Evolutionary conservation across 1,139 yeast species (phyloP).

Genomic region (Nakaseomyces bracarensis): DNA sequence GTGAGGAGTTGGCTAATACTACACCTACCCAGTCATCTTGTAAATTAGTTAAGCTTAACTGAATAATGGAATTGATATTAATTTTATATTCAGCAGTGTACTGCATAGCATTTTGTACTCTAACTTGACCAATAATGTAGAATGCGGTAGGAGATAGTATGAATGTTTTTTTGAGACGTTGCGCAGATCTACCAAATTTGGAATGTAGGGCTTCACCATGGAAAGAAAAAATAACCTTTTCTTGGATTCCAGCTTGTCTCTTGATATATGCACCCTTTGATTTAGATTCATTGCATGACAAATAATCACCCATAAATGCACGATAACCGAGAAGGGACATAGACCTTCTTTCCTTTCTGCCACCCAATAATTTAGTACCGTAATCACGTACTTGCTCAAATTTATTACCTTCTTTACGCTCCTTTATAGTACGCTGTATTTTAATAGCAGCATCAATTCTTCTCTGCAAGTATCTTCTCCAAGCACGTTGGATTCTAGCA

Average conservation of each 20-base stretch:
- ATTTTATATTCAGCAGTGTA: slow-evolving; percentile 59
- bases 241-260: slow-evolving; percentile 61
- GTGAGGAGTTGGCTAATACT: slow-evolving; percentile 45
- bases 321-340: slow-evolving; percentile 83
- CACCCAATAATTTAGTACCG: slow-evolving; percentile 62
- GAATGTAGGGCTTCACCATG: slow-evolving; percentile 76
- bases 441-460: slow-evolving; percentile 81
- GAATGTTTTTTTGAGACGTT: slow-evolving; percentile 64
- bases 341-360: slow-evolving; percentile 83
- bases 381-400: slow-evolving; percentile 77
- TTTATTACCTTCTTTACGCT: slow-evolving; percentile 70
- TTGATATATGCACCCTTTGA: slow-evolving; percentile 67
- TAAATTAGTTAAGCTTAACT: slow-evolving; percentile 59
- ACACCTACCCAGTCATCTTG: slow-evolving; percentile 95
- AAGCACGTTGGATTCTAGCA: slow-evolving; percentile 92
- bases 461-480: slow-evolving; percentile 76
- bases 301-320: slow-evolving; percentile 87
- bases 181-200: slow-evolving; percentile 90
- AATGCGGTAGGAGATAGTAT: slow-evolving; percentile 56
- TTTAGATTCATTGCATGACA: slow-evolving; percentile 68
- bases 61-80: slow-evolving; percentile 52
- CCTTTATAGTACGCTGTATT: slow-evolving; percentile 82
- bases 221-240: slow-evolving; percentile 62
- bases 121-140: slow-evolving; percentile 62
- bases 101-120: slow-evolving; percentile 65